Evolutionary conservation across 805 yeast species (phyloP), one percentile per base, ranked within the genome.

Genomic region (Candida easanensis): DNA sequence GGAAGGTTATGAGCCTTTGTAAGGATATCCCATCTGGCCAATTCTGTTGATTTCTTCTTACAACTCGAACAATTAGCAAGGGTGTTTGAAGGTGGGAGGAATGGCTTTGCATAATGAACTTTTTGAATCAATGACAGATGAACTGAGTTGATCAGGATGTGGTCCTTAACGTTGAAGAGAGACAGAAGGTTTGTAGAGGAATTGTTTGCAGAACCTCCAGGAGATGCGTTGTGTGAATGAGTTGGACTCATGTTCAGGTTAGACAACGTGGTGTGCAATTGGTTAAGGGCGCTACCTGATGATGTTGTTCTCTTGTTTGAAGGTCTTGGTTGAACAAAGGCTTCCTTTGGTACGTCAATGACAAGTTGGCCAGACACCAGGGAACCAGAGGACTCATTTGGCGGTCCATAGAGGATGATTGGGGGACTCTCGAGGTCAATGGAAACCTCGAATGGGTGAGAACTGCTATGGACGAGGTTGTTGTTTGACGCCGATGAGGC

Each of bases 381-480:
- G 5, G 96, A 84, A 1, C 99, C 99, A 0, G 95, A 74, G 2
- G 93, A 80, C 46, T 87, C 93, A 8, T 65, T 62, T 3, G 90
- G 84, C 1, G 74, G 64, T 0, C 99, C 99, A 58, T 86, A 91
- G 42, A 93, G 66, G 36, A 88, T 78, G 30, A 90, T 73, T 0
- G 99, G 99, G 1, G 98, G 98, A 2, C 95, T 83, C 60, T 93
- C 99, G 18, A 93, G 69, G 30, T 73, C 71, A 26, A 90, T 73
- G 1, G 80, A 60, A 11, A 87, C 63, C 26, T 74, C 69, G 26
- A 76, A 62, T 1, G 76, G 75, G 28, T 62, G 64, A 5, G 47
- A 46, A 5, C 48, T 52, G n/a, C 51, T 45, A 34, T 52, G 49
- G 25, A 45, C 54, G 22, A 53, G 43, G 43, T 53, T 54, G 50